Conservation (phyloP, 148 eudicot genomes). For the Silene latifolia region DNA sequence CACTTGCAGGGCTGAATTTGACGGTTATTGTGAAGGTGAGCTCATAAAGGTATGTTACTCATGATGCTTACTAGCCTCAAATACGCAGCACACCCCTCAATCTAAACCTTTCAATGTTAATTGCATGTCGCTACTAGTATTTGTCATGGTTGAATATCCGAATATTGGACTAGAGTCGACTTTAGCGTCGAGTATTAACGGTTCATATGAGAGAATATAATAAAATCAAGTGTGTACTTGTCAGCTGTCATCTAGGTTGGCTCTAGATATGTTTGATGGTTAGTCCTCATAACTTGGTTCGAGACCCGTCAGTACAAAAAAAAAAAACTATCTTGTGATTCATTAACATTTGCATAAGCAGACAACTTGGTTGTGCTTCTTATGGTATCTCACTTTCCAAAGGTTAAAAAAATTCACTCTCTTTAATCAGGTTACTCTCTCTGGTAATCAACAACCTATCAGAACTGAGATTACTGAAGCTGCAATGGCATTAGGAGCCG, state of each 20-base stretch:
- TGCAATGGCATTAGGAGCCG: conserved; percentile 89
- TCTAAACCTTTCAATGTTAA: background rate
- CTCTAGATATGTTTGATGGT: too few relatives aligned
- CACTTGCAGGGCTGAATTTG: conserved; percentile 93
- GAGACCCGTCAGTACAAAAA: too few relatives aligned
- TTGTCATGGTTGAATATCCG: background rate
- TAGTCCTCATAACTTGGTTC: too few relatives aligned
- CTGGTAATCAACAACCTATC: conserved; percentile 92
- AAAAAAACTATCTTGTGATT: too few relatives aligned
- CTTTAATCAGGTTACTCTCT: conserved; percentile 70
- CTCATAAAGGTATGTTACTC: conserved; percentile 69
- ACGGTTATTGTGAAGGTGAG: conserved; percentile 95
- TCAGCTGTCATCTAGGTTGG: too few relatives aligned
- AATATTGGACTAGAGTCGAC: too few relatives aligned
- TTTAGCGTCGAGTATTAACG: background rate
- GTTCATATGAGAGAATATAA: too few relatives aligned
- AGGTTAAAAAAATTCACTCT: background rate
- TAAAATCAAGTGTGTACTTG: too few relatives aligned
- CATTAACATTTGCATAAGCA: too few relatives aligned
- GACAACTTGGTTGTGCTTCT: background rate
- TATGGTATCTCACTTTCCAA: background rate
- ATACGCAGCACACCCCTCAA: background rate
- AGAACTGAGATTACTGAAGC: conserved; percentile 96
- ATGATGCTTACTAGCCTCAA: background rate
- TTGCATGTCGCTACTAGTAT: background rate